Percentiles rank a stretch among this genome's conserved stretches.
phyloP scores from a whole-genome alignment of 148 eudicot species.

The Linanthus parryae region DNA sequence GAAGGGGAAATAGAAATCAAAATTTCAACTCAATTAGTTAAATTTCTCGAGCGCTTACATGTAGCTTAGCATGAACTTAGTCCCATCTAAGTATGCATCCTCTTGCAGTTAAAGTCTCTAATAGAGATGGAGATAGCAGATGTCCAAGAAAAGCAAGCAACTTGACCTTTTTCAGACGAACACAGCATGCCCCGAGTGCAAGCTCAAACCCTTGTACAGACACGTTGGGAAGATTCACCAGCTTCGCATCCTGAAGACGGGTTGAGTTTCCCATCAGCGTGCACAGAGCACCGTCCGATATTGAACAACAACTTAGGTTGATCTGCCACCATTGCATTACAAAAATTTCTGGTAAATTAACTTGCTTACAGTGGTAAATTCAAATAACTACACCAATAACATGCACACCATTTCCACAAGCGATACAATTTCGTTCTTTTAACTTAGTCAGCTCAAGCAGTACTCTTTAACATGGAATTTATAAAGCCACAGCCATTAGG shows the following conservation, averaged over 20 bases:
- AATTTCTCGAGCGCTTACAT: too few species aligned
- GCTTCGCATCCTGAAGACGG: constrained; percentile 66
- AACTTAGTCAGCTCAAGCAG: too few species aligned
- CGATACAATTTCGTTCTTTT: too few species aligned
- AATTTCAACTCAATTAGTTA: too few species aligned
- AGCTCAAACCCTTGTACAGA: constrained; percentile 54
- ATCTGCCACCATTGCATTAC: constrained; percentile 42
- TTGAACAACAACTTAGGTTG: constrained; percentile 44
- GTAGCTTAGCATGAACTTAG: constrained; percentile 14
- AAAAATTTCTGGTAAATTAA: not conserved
- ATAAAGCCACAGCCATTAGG: too few species aligned
- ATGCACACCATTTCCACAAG: too few species aligned
- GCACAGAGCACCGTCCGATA: constrained; percentile 63
- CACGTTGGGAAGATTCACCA: constrained; percentile 49
- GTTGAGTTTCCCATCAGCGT: constrained; percentile 63
- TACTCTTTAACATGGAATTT: too few species aligned
- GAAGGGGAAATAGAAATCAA: too few species aligned
- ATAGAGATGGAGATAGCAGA: constrained; percentile 39
- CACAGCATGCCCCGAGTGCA: constrained; percentile 49
- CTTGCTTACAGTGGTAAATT: not conserved
- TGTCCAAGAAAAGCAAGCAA: constrained; percentile 32
- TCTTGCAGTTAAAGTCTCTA: constrained; percentile 35
- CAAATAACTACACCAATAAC: too few species aligned
- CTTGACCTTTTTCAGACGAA: constrained; percentile 68
- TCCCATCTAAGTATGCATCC: constrained; percentile 87